Conservation (phyloP, 192 early-diverging fungal genomes). For the Coemansia sp. region DNA sequence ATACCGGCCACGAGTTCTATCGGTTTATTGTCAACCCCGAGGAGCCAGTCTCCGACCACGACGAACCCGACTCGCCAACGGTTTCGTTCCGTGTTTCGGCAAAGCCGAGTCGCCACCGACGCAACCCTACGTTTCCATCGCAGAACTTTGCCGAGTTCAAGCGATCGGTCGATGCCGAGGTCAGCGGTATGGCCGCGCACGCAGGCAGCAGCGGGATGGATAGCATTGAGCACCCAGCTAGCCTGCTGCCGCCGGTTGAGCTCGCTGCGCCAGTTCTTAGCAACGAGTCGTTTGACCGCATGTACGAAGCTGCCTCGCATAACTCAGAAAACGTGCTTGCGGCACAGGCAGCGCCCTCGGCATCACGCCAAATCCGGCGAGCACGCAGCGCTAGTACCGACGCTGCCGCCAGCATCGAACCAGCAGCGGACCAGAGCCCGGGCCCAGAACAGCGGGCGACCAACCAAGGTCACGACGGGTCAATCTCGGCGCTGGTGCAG, state of each 20-base stretch:
- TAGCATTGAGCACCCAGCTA: background rate
- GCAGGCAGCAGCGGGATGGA: background rate
- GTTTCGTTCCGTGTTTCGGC: constrained; percentile 22
- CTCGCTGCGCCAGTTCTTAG: background rate
- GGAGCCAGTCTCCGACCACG: constrained; percentile 40
- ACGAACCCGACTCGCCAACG: constrained; percentile 33
- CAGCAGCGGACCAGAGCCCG: background rate
- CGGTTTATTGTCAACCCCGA: constrained; percentile 42
- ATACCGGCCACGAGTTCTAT: constrained; percentile 26
- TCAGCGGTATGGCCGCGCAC: background rate
- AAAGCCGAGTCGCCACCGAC: constrained; percentile 15
- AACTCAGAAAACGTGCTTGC: background rate
- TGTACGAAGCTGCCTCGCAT: background rate
- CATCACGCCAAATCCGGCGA: background rate
- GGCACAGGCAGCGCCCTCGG: background rate
- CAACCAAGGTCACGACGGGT: constrained; percentile 46
- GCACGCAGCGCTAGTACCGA: background rate
- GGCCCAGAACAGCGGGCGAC: background rate
- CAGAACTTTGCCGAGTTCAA: constrained; percentile 6
- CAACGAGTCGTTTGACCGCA: constrained; percentile 3
- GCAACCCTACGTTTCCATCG: constrained; percentile 28
- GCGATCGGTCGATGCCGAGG: background rate
- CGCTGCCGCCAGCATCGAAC: background rate
- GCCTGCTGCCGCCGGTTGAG: background rate
- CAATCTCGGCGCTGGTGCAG: constrained; percentile 31